Percentiles rank a stretch among this genome's conserved stretches.
phyloP scores from a whole-genome alignment of 2,329 filamentous ascomycete genomes.

The Penicillium sp. region DNA sequence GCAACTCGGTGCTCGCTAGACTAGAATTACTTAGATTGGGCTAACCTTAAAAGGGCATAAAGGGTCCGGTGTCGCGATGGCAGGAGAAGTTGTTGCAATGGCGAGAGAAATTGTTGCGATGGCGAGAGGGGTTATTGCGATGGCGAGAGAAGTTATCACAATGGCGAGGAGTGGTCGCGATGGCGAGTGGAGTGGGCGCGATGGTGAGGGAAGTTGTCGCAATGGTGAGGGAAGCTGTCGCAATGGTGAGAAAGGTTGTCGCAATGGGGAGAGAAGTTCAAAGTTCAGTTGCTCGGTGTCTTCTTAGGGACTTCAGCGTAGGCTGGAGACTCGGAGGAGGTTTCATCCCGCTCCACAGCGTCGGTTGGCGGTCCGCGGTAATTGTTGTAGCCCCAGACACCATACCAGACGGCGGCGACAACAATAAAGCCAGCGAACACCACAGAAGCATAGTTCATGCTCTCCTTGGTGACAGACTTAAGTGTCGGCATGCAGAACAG shows the following conservation, averaged over 20 bases:
- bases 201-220: too few relatives aligned
- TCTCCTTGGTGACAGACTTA: slow-evolving; percentile 57
- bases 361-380: slow-evolving; percentile 32
- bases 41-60: neutral
- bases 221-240: too few relatives aligned
- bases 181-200: too few relatives aligned
- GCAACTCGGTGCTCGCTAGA: neutral
- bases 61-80: neutral
- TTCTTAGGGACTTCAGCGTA: slow-evolving; percentile 5
- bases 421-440: slow-evolving; percentile 67
- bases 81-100: too few relatives aligned
- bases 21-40: neutral
- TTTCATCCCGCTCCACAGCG: slow-evolving; percentile 18
- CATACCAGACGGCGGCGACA: slow-evolving; percentile 65
- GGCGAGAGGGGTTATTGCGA: too few relatives aligned
- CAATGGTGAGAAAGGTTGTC: too few relatives aligned
- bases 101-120: too few relatives aligned
- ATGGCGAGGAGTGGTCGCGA: too few relatives aligned
- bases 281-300: neutral
- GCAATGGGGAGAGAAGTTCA: too few relatives aligned
- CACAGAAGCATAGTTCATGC: slow-evolving; percentile 71
- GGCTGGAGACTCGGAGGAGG: neutral
- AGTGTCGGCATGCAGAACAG: slow-evolving; percentile 60
- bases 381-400: slow-evolving; percentile 66
- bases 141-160: too few relatives aligned